Evolutionary conservation across 208 protist species (phyloP), one percentile per base, ranked within the genome.

Genomic region (Trypanosoma brucei): DNA sequence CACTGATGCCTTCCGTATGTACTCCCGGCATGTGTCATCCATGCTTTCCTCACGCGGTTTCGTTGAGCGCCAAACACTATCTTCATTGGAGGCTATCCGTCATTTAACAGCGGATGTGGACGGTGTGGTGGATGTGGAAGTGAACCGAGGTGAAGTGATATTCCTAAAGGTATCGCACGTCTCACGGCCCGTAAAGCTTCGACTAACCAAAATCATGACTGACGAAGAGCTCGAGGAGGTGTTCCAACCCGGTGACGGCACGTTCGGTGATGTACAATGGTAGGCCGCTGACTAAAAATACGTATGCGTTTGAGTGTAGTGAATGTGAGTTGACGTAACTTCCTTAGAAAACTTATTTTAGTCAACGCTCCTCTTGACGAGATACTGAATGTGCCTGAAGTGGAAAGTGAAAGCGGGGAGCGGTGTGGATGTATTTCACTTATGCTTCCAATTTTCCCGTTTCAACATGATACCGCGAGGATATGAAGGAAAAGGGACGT

Each of bases 141-240:
- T 92, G 58, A 81, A 97, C 75, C 82, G 93, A 69, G 92, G 92
- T 44, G 87, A 95, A 59, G 75, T 93, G 51, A 90, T 94, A 63
- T 89, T 92, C 63, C 54, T 92, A 59, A 88, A 93, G 79, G 65
- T 91, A 72, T 93, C 86, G 49, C 68, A 91, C 33, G 83, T 91
- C 48, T 44, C 40, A 46, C 78, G 82, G 61, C 65, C 65, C 2
- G 72, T 75, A 11, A 64, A 77, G 55, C 70, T 74, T 39, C 87
- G 80, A 51, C 44, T 78, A 9, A 61, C 65, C 44, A 70, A 72
- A 53, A 52, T 92, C 48, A 75, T 91, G 50, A 87, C 78, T 7
- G 79, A 88, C 55, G 90, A 94, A 62, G 87, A 96, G 70, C 34
- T 89, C 5, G 90, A 93, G 56, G 90, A 96, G 63, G 87, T 92